Percentiles rank a stretch among this genome's conserved stretches.
Evolutionary conservation across 768 basidiomycete genomes (phyloP).

Genomic region (Tulasnella sp.): DNA sequence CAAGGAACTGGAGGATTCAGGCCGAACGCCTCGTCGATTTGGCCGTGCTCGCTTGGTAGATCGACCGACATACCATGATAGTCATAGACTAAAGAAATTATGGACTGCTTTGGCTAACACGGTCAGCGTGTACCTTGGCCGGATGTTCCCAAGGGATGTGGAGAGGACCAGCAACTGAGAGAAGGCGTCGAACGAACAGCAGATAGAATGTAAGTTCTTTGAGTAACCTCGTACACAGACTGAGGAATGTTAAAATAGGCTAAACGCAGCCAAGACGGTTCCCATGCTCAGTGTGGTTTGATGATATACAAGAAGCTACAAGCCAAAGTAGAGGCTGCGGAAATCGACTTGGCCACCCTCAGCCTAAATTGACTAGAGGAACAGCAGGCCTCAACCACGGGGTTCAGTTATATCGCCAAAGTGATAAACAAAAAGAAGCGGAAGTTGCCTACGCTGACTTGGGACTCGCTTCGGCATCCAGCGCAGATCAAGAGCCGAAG

Average conservation of each 20-base stretch:
- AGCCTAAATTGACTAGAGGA: neutral
- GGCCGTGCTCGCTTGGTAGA: conserved; percentile 49
- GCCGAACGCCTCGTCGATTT: conserved; percentile 54
- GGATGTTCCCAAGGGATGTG: conserved; percentile 50
- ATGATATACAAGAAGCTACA: conserved; percentile 51
- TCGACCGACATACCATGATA: conserved; percentile 42
- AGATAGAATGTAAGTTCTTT: conserved; percentile 41
- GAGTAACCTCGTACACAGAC: too few species aligned
- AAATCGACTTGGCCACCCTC: conserved; percentile 20
- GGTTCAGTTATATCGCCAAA: too few species aligned
- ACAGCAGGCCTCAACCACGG: neutral
- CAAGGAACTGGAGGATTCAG: conserved; percentile 52
- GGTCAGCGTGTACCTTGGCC: conserved; percentile 50
- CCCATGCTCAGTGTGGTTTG: conserved; percentile 56
- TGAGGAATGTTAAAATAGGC: neutral
- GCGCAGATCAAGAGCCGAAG: neutral
- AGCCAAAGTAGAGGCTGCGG: conserved; percentile 42
- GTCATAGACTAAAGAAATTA: conserved; percentile 38
- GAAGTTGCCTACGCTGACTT: neutral
- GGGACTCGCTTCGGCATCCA: neutral
- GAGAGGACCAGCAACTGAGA: conserved; percentile 57
- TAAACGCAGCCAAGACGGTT: conserved; percentile 46
- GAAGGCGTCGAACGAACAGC: conserved; percentile 40
- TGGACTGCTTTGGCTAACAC: conserved; percentile 53
- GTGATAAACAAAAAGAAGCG: neutral